Evolutionary conservation across 2,329 filamentous ascomycete genomes (phyloP), one percentile per base, ranked within the genome.

Genomic region (Aspergillus candidus): DNA sequence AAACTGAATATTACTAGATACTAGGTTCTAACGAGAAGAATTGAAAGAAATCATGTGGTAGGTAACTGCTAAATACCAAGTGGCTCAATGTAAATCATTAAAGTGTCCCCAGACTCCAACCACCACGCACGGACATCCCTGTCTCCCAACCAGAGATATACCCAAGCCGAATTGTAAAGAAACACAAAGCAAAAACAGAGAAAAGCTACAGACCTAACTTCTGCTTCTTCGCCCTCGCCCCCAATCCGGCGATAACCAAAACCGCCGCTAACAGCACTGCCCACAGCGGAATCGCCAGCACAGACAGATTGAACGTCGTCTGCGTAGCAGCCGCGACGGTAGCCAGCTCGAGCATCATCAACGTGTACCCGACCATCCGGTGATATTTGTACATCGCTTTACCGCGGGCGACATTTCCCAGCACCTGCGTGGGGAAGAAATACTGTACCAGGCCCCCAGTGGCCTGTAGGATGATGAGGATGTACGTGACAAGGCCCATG

Each of bases 381-480:
- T 97, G 93, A 58, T 90, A 95, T 69, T 94, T 96, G 76, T 91
- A 97, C 34, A 95, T 65, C 17, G 74, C 74, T 75, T 90, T 94
- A 14, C 89, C 91, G 3, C 81, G 82, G 18, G 87, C 82, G 50
- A 84, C 81, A 44, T 87, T 82, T 4, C 90, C 90, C 57, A 91
- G 94, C 1, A 94, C 57, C 11, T 48, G 35, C 1, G 62, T 60
- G 0, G 90, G 90, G 3, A 79, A 72, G 46, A 81, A 88, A 73
- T 84, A 96, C 70, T 93, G 87, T 29, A 87, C 85, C 50, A 94
- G 79, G 12, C 93, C 91, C 27, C 95, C 78, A 1, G 84, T 39
- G 35, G 86, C 83, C 70, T 97, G 93, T 1, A 85, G 55, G 10
- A 82, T 62, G 6, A 95, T 74, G 43, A 86, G 53, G 43, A 84